Evolutionary conservation across 2,329 filamentous ascomycete genomes (phyloP).

Genomic region (Juglanconis oblonga): DNA sequence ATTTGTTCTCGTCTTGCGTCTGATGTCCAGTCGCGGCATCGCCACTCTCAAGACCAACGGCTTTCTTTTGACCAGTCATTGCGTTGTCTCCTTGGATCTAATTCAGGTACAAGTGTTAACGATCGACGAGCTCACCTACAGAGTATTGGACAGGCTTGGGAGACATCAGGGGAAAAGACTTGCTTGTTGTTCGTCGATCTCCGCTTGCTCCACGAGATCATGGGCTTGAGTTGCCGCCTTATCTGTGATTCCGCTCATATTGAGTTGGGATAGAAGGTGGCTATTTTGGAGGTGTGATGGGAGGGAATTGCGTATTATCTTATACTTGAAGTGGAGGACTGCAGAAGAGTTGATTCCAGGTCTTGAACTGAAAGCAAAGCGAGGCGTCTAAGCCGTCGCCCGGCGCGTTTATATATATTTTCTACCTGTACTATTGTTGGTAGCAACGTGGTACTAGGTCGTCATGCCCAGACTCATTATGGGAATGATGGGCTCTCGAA

Average conservation of each 20-base stretch:
- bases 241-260: slow-evolving; percentile 15
- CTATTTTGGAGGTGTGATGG: too few species aligned
- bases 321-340: too few species aligned
- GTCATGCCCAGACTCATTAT: slow-evolving; percentile 4
- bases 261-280: background rate
- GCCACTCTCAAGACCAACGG: slow-evolving; percentile 4
- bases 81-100: slow-evolving; percentile 10
- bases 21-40: background rate
- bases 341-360: too few species aligned
- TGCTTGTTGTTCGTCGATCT: slow-evolving; percentile 11
- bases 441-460: background rate
- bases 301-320: too few species aligned
- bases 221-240: slow-evolving; percentile 12
- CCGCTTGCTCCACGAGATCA: slow-evolving; percentile 15
- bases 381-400: too few species aligned
- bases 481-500: slow-evolving; percentile 10
- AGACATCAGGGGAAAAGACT: slow-evolving; percentile 2
- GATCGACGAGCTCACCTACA: too few species aligned
- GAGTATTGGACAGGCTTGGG: background rate
- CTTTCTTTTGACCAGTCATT: slow-evolving; percentile 3
- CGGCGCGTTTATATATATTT: background rate
- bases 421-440: too few species aligned
- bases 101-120: too few species aligned
- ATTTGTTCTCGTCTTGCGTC: slow-evolving; percentile 2
- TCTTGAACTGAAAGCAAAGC: too few species aligned